Conservation (phyloP, 2,329 filamentous ascomycete genomes). For the Bipolaris bicolor region DNA sequence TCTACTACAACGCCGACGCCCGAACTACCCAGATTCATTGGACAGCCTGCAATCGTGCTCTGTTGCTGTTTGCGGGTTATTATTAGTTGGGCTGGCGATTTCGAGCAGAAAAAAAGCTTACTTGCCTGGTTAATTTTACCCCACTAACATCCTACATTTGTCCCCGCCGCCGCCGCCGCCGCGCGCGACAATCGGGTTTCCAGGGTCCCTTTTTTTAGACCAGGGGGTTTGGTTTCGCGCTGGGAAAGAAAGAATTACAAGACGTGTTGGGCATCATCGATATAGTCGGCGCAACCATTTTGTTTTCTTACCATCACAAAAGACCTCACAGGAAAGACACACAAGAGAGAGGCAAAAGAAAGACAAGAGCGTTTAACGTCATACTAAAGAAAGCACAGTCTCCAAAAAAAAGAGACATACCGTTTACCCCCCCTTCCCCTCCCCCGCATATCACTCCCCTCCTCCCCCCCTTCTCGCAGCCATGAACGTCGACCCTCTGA, state of each 20-base stretch:
- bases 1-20: constrained; percentile 14
- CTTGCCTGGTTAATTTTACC: constrained; percentile 16
- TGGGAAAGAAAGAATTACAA: background rate
- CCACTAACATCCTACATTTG: constrained; percentile 18
- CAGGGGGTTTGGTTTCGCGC: background rate
- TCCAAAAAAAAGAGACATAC: background rate
- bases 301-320: background rate
- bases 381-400: background rate
- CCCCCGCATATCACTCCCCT: background rate
- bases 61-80: background rate
- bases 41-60: background rate
- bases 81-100: background rate
- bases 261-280: constrained; percentile 1
- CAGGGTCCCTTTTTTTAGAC: constrained; percentile 1
- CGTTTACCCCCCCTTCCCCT: background rate
- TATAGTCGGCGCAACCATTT: background rate
- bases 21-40: constrained; percentile 1
- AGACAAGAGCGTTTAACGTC: background rate
- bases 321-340: background rate
- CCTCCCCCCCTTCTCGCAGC: background rate
- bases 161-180: background rate
- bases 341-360: background rate
- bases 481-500: constrained; percentile 75
- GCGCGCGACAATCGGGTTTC: background rate
- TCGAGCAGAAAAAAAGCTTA: background rate